A percentile compares a stretch with the other conserved stretches of the same genome.
These are phyloP conservation scores for Bipolaris sorokiniana DNA, from an alignment of 2,329 filamentous ascomycete species.

Conservation along the genomic window DNA sequence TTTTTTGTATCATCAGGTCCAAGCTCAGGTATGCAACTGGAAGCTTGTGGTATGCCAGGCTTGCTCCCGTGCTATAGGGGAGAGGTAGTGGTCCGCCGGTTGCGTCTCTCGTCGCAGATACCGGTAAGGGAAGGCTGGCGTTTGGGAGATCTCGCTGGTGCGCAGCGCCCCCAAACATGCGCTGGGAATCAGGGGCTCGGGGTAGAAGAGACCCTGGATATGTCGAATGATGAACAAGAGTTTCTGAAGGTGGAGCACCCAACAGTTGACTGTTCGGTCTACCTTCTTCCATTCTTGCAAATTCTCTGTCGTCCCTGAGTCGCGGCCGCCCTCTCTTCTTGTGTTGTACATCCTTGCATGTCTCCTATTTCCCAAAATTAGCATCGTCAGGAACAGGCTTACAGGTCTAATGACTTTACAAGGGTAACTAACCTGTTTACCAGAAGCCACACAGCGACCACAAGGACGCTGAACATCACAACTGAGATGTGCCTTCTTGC, in stretches of 20 bases:
- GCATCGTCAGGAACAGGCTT: constrained; percentile 2
- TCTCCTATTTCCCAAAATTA: constrained; percentile 60
- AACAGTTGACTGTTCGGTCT: constrained; percentile 36
- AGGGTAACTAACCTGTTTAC: constrained; percentile 64
- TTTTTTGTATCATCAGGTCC: constrained; percentile 55
- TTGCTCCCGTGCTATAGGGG: constrained; percentile 33
- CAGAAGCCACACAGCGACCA: constrained; percentile 75
- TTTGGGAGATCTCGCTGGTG: constrained; percentile 28
- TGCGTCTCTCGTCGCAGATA: constrained; percentile 23
- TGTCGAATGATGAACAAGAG: constrained; percentile 28
- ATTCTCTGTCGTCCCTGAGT: constrained; percentile 65
- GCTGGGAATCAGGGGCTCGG: constrained; percentile 33
- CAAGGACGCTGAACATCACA: constrained; percentile 75
- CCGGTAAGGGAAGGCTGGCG: constrained; percentile 19
- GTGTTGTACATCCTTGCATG: constrained; percentile 82
- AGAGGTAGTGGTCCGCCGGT: constrained; percentile 20
- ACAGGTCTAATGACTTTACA: background rate
- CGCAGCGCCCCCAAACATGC: constrained; percentile 24
- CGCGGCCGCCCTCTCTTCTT: constrained; percentile 83
- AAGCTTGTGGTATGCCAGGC: constrained; percentile 36
- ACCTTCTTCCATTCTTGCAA: constrained; percentile 39
- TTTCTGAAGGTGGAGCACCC: constrained; percentile 30
- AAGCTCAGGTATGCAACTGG: constrained; percentile 55
- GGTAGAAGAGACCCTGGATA: constrained; percentile 31
- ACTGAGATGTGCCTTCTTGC: constrained; percentile 79